Conservation (phyloP, 805 yeast species). For the Vanderwaltozyma polyspora region DNA sequence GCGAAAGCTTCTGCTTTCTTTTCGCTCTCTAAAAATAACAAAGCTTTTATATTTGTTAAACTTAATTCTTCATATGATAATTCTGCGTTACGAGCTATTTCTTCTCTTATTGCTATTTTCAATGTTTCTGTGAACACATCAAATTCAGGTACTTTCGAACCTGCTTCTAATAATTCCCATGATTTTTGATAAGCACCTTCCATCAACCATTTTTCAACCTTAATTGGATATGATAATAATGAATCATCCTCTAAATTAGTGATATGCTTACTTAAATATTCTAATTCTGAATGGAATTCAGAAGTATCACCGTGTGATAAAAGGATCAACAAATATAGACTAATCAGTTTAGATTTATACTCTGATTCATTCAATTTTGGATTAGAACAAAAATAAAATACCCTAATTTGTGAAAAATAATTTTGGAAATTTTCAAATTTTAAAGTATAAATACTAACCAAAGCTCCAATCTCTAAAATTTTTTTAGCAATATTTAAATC, state of each 20-base stretch:
- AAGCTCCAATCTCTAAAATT: conserved; percentile 80
- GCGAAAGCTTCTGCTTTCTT: conserved; percentile 45
- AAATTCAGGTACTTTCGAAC: conserved; percentile 52
- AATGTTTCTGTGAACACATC: conserved; percentile 65
- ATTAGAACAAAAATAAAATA: conserved; percentile 47
- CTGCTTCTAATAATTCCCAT: conserved; percentile 51
- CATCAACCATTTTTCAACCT: conserved; percentile 85
- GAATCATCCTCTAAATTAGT: conserved; percentile 49
- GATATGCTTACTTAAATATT: conserved; percentile 43
- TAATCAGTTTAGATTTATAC: conserved; percentile 61
- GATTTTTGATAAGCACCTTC: conserved; percentile 94
- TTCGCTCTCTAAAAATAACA: conserved; percentile 59
- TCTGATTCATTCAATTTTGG: conserved; percentile 33
- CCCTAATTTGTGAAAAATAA: conserved; percentile 60
- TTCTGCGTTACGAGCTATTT: conserved; percentile 77
- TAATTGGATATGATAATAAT: conserved; percentile 72
- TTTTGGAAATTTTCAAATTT: conserved; percentile 60
- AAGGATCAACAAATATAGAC: conserved; percentile 64
- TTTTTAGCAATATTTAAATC: conserved; percentile 73
- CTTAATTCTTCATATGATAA: conserved; percentile 69
- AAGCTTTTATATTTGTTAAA: conserved; percentile 66
- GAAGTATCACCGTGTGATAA: conserved; percentile 78
- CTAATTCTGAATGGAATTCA: conserved; percentile 83
- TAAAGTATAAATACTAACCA: conserved; percentile 55
- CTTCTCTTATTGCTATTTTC: conserved; percentile 68